phyloP scores from a whole-genome alignment of 2,329 filamentous ascomycete species.

The Knoxdaviesia capensis region DNA sequence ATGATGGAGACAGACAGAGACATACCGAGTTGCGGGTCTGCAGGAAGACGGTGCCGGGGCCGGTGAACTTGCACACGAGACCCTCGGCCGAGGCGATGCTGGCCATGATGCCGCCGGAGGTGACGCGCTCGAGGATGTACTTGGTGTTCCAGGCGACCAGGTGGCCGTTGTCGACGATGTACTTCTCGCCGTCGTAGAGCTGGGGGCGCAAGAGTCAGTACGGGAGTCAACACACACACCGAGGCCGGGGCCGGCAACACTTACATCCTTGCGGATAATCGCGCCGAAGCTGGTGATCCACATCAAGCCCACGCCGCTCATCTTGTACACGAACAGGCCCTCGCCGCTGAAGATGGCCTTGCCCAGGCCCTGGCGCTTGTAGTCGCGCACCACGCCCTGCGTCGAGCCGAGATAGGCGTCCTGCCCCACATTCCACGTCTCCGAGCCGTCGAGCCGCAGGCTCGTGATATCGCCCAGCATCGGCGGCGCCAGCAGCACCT shows the following conservation, averaged over 20 bases:
- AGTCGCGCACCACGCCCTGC: conserved; percentile 70
- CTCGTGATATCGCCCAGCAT: conserved; percentile 72
- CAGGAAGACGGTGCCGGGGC: conserved; percentile 76
- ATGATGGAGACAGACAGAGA: conserved; percentile 5
- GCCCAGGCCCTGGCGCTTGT: conserved; percentile 65
- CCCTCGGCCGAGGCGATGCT: conserved; percentile 66
- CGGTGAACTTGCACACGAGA: conserved; percentile 83
- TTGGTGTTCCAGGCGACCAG: conserved; percentile 94
- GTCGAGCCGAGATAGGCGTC: conserved; percentile 77
- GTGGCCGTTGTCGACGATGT: conserved; percentile 84
- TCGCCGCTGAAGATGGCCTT: conserved; percentile 93
- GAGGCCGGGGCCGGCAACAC: conserved; percentile 13
- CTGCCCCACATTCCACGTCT: conserved; percentile 68
- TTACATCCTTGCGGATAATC: conserved; percentile 81
- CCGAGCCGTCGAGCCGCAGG: conserved; percentile 49
- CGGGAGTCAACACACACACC: background rate
- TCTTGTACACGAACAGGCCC: conserved; percentile 76
- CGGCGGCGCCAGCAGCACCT: conserved; percentile 65
- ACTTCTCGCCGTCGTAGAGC: conserved; percentile 54
- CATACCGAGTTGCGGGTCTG: conserved; percentile 73
- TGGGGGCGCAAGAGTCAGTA: conserved; percentile 7
- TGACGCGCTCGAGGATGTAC: conserved; percentile 75
- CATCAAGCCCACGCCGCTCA: conserved; percentile 58
- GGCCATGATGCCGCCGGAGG: conserved; percentile 87
- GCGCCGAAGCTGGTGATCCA: conserved; percentile 92